phyloP scores from a whole-genome alignment of 768 basidiomycete genomes.

The Coprinellus aureogranulatus region DNA sequence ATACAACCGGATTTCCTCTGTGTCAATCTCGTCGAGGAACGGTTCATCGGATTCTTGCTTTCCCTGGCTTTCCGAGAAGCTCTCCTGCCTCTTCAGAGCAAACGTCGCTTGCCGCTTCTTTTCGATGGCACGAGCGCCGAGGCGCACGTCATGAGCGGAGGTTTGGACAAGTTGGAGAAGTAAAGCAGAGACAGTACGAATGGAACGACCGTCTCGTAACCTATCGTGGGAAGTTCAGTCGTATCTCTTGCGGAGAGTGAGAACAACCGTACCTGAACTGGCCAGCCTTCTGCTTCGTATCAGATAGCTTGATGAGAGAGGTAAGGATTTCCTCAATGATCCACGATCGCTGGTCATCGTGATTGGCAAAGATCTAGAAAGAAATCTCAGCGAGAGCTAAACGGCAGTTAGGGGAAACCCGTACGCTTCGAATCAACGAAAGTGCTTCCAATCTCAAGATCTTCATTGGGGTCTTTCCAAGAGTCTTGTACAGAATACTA shows the following conservation, averaged over 20 bases:
- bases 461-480: conserved; percentile 80
- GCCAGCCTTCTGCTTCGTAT: conserved; percentile 85
- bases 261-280: too few species aligned
- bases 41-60: conserved; percentile 35
- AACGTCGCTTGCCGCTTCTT: conserved; percentile 61
- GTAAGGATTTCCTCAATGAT: conserved; percentile 96
- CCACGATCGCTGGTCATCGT: conserved; percentile 90
- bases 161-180: conserved; percentile 96
- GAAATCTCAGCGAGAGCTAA: not conserved
- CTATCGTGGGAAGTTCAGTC: too few species aligned
- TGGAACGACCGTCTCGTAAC: conserved; percentile 89
- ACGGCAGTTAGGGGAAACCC: conserved; percentile 20
- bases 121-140: conserved; percentile 61
- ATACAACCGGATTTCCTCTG: conserved; percentile 74
- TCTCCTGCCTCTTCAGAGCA: conserved; percentile 64
- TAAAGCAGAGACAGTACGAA: conserved; percentile 90
- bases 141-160: conserved; percentile 81
- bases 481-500: conserved; percentile 57
- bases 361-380: conserved; percentile 81
- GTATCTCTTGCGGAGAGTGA: too few species aligned
- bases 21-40: conserved; percentile 67
- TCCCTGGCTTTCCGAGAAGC: conserved; percentile 44
- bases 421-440: conserved; percentile 79
- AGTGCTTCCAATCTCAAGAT: conserved; percentile 79
- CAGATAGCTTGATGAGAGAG: conserved; percentile 85